These are phyloP conservation scores for Cladophialophora psammophila DNA, from an alignment of 2,329 filamentous ascomycete genomes.

Conservation along the genomic window DNA sequence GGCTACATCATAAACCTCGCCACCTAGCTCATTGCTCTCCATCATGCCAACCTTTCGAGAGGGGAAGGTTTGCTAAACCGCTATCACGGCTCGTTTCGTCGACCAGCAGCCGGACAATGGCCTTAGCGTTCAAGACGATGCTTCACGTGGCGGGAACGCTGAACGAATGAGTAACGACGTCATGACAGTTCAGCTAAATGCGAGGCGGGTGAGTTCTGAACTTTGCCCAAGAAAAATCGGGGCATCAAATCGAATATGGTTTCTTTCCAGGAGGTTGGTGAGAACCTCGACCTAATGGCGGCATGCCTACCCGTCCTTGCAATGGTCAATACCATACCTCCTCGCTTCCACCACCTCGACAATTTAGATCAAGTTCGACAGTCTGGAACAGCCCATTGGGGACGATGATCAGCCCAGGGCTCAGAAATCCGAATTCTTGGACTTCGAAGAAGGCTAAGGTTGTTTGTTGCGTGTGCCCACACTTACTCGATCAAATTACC, in stretches of 20 bases:
- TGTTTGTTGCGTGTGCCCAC: neutral
- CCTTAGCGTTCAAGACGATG: neutral
- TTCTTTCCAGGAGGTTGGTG: neutral
- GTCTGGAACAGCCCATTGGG: neutral
- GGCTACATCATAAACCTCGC: neutral
- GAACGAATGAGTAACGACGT: neutral
- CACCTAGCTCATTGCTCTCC: neutral
- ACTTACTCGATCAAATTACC: constrained; percentile 68
- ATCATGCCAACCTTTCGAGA: neutral
- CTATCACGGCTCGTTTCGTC: neutral
- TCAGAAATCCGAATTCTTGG: neutral
- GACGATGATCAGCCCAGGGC: neutral
- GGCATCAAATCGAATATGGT: neutral
- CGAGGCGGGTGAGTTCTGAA: neutral
- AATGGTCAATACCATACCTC: neutral
- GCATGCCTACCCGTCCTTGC: neutral
- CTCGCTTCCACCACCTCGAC: neutral
- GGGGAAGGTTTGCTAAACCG: neutral
- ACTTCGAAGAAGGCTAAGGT: neutral
- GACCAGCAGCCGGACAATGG: neutral
- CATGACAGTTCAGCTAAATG: neutral
- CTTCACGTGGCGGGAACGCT: neutral
- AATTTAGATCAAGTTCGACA: neutral
- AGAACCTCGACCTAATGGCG: neutral
- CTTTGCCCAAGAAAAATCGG: neutral